Base-by-base conservation (phyloP, 441 rosid genomes). In the Geranium incanum region DNA sequence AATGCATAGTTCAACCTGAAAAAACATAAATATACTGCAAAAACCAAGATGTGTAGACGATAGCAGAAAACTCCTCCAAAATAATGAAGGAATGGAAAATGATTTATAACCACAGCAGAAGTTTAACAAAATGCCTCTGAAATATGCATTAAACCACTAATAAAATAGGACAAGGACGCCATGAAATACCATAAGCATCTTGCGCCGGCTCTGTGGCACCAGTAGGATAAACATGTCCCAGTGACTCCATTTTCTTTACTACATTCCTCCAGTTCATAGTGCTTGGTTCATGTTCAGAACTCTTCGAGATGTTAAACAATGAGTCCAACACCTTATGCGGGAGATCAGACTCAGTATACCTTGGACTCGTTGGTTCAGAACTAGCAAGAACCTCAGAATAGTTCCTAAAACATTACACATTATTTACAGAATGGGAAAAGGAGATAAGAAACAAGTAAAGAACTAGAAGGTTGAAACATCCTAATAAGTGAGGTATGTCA, bases 301-400 rank as follows among this genome's bases (percentile, higher is more conserved):
- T 89, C 81, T 75, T 83, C 70, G 87, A 77, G 64, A 84, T 73
- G 77, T 86, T 87, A 85, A 87, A 93, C 77, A 93, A 84, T 72
- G 89, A 86, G 79, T 88, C 96, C 83, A 93, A 79, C 77, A 93
- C 92, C 78, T 83, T 84, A 79, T 89, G 98, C 68, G 98, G 90
- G 70, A 86, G 85, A 79, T 86, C 75, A 55, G 84, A 55, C 62
- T 73, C 81, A 67, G 71, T 39, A 77, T 68, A 73, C 75, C 78
- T 84, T 69, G 80, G 71, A 70, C 74, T 75, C 78, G 86, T 50
- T 52, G 79, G 59, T 73, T 81, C 84, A 33, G 79, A 76, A 79
- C 80, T 62, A 81, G 65, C 69, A 74, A 83, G 85, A 77, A 71
- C 89, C 77, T 81, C 78, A 6, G 76, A 72, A 74, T 84, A 84